Conservation (phyloP, 1,284 basidiomycete genomes). For the Golubevia sp. region DNA sequence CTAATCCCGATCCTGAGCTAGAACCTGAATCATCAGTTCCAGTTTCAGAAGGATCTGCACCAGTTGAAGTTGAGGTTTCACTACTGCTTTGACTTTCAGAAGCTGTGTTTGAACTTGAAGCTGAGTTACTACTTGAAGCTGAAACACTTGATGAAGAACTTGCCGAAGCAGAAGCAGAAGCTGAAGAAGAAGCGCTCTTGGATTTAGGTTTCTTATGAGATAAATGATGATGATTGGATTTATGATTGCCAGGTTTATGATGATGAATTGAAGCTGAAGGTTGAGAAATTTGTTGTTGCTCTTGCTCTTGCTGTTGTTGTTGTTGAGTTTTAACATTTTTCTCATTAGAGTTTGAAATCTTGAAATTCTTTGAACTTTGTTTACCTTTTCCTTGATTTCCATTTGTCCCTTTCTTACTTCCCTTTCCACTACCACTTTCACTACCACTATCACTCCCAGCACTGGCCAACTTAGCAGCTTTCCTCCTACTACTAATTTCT, state of each 20-base stretch:
- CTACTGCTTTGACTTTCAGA: too few relatives aligned
- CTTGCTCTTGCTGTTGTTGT: too few relatives aligned
- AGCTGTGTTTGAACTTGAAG: background rate
- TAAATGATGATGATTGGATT: background rate
- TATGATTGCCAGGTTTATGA: background rate
- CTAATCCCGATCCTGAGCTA: background rate
- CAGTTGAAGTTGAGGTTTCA: too few relatives aligned
- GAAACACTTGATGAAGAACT: background rate
- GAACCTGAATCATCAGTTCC: background rate
- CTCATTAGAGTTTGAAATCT: too few relatives aligned
- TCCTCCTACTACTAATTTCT: background rate
- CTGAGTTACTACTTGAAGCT: background rate
- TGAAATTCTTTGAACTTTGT: too few relatives aligned
- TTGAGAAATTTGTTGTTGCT: background rate
- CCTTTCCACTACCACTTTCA: too few relatives aligned
- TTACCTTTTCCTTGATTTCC: too few relatives aligned
- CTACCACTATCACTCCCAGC: background rate
- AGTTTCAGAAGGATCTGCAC: too few relatives aligned
- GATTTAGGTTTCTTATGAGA: background rate
- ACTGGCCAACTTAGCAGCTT: background rate
- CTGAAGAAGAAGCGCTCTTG: background rate
- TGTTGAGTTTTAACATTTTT: too few relatives aligned
- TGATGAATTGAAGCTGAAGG: background rate
- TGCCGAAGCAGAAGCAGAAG: background rate
- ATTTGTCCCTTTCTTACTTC: too few relatives aligned